Percentiles rank a stretch among this genome's conserved stretches.
Evolutionary conservation across 495 filamentous ascomycete species (phyloP).

Genomic region (Aspergillus cristatus): DNA sequence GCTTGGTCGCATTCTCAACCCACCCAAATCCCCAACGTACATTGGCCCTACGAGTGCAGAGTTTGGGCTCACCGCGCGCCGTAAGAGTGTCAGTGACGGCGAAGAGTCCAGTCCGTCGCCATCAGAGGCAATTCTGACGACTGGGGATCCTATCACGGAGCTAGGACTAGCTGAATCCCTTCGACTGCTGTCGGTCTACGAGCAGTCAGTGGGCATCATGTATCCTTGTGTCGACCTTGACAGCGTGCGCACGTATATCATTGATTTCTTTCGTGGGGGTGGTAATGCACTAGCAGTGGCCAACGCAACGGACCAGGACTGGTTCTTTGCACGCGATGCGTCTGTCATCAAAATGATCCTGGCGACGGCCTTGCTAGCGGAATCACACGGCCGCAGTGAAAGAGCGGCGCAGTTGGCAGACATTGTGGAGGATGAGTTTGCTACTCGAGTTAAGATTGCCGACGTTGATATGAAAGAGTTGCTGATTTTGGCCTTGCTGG

Average conservation of each 20-base stretch:
- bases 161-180: constrained; percentile 51
- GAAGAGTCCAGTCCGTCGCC: constrained; percentile 16
- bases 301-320: constrained; percentile 34
- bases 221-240: constrained; percentile 72
- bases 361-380: constrained; percentile 58
- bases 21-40: constrained; percentile 28
- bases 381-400: constrained; percentile 67
- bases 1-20: constrained; percentile 27
- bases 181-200: constrained; percentile 59
- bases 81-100: constrained; percentile 13
- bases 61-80: constrained; percentile 23
- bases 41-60: constrained; percentile 36
- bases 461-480: constrained; percentile 59
- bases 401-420: constrained; percentile 61
- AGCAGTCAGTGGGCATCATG: constrained; percentile 75
- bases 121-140: constrained; percentile 6
- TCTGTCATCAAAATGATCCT: constrained; percentile 69
- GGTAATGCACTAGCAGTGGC: constrained; percentile 48
- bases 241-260: constrained; percentile 37
- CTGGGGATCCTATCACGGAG: constrained; percentile 12
- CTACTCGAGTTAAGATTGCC: constrained; percentile 54
- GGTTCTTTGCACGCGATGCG: constrained; percentile 58
- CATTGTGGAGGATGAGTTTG: constrained; percentile 55
- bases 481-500: constrained; percentile 58
- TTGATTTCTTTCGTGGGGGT: constrained; percentile 46